A percentile compares a stretch with the other conserved stretches of the same genome.
phyloP scores from a whole-genome alignment of 139 green algal species.

The Micractinium sp. region DNA sequence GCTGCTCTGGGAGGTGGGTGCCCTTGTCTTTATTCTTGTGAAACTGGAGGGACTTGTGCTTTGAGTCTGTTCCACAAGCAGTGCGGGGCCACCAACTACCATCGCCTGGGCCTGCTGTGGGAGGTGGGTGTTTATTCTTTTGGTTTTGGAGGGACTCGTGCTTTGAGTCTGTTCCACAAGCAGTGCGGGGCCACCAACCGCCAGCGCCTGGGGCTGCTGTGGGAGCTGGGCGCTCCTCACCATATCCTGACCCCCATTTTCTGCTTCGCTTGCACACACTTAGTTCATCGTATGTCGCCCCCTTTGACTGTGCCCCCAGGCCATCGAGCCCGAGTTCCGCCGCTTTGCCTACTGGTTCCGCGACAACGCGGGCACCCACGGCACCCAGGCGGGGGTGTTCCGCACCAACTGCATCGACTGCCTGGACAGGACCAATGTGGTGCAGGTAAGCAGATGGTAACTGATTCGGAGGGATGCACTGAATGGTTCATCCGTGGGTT shows the following conservation, averaged over 20 bases:
- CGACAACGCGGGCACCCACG: background rate
- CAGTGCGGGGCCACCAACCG: constrained; percentile 80
- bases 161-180: no score
- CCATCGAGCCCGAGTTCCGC: constrained; percentile 40
- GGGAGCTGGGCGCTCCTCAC: constrained; percentile 64
- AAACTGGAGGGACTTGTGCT: no score
- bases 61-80: constrained; percentile 94
- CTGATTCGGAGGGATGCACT: background rate
- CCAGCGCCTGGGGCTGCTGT: constrained; percentile 72
- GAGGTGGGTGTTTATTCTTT: no score
- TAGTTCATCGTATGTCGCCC: no score
- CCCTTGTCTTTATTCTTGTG: no score
- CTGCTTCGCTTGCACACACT: no score
- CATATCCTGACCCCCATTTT: no score
- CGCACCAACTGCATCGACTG: constrained; percentile 84
- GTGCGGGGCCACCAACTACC: constrained; percentile 80
- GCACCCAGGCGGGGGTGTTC: constrained; percentile 65
- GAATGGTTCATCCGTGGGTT: constrained; percentile 17
- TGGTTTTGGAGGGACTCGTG: no score
- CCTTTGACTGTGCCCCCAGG: constrained; percentile 50
- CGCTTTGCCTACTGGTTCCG: constrained; percentile 42
- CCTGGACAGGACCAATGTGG: constrained; percentile 81
- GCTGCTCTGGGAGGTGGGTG: constrained; percentile 72
- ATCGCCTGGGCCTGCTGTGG: constrained; percentile 76
- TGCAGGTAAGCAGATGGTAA: constrained; percentile 56